phyloP scores from a whole-genome alignment of 164 flowering plant genomes.

The Akebia trifoliata region DNA sequence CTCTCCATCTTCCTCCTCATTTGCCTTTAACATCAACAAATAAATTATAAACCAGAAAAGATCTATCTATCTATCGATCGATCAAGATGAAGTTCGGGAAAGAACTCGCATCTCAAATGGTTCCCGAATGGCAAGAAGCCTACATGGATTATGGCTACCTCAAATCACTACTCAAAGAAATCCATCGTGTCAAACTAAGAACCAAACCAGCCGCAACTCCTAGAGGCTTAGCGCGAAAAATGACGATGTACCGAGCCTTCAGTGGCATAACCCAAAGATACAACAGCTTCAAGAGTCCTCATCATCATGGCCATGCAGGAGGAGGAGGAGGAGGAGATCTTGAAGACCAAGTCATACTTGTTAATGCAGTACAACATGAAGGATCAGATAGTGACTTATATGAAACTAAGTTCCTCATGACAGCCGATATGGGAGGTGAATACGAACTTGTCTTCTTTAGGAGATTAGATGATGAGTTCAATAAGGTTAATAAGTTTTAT shows the following conservation, averaged over 20 bases:
- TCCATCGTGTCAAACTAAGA: conserved; percentile 3
- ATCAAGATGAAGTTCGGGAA: conserved; percentile 88
- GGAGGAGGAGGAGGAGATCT: neutral
- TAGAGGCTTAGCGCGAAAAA: conserved; percentile 14
- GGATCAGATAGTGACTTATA: conserved; percentile 14
- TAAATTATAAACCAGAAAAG: no score
- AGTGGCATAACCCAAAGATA: conserved; percentile 21
- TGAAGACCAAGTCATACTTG: conserved; percentile 22
- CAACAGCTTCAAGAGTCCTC: no score
- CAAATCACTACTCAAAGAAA: conserved; percentile 24
- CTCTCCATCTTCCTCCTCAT: no score
- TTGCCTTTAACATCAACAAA: no score
- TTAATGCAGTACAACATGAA: neutral
- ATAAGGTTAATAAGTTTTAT: conserved; percentile 56
- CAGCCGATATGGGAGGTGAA: conserved; percentile 53
- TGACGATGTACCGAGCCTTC: conserved; percentile 28
- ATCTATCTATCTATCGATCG: no score
- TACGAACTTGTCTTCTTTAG: conserved; percentile 49
- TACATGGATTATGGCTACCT: conserved; percentile 49
- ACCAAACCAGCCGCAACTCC: neutral
- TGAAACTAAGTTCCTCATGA: conserved; percentile 49
- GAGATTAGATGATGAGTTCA: conserved; percentile 66
- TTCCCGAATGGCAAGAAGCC: conserved; percentile 72
- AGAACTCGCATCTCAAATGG: conserved; percentile 58
- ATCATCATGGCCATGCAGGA: neutral